phyloP scores from a whole-genome alignment of 1,284 basidiomycete genomes.

The Papiliotrema flavescens region DNA sequence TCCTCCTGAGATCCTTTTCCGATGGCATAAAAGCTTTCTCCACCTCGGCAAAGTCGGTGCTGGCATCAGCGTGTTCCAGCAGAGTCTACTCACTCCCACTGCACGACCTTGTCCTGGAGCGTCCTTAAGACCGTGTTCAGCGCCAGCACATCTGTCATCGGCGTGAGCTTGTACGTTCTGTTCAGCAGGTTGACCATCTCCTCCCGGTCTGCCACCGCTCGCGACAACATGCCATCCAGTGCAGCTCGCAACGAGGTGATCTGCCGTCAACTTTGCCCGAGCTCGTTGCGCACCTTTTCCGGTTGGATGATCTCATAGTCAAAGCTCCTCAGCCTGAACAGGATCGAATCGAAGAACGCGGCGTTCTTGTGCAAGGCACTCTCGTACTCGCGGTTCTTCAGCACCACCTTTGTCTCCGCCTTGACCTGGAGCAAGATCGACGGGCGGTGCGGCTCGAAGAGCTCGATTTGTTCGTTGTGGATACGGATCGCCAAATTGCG shows the following conservation, averaged over 20 bases:
- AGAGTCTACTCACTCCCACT: constrained; percentile 64
- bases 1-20: constrained; percentile 47
- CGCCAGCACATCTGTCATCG: constrained; percentile 78
- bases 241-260: constrained; percentile 31
- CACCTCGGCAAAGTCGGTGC: constrained; percentile 55
- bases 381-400: constrained; percentile 87
- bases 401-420: constrained; percentile 76
- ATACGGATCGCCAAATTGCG: constrained; percentile 73
- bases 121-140: constrained; percentile 82
- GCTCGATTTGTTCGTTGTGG: constrained; percentile 74
- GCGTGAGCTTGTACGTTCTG: constrained; percentile 71
- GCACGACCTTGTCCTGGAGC: constrained; percentile 91
- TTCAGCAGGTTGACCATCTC: constrained; percentile 75
- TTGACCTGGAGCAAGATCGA: constrained; percentile 77
- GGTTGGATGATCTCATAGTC: constrained; percentile 46
- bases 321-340: constrained; percentile 45
- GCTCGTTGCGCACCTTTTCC: constrained; percentile 31
- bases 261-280: constrained; percentile 6
- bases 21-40: constrained; percentile 51
- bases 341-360: constrained; percentile 58
- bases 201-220: constrained; percentile 69
- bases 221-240: constrained; percentile 56
- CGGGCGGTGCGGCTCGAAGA: constrained; percentile 89
- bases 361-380: constrained; percentile 69
- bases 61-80: constrained; percentile 12